Evolutionary conservation across 2,329 filamentous ascomycete species (phyloP), one percentile per base, ranked within the genome.

Genomic region (Penicillium sp.): DNA sequence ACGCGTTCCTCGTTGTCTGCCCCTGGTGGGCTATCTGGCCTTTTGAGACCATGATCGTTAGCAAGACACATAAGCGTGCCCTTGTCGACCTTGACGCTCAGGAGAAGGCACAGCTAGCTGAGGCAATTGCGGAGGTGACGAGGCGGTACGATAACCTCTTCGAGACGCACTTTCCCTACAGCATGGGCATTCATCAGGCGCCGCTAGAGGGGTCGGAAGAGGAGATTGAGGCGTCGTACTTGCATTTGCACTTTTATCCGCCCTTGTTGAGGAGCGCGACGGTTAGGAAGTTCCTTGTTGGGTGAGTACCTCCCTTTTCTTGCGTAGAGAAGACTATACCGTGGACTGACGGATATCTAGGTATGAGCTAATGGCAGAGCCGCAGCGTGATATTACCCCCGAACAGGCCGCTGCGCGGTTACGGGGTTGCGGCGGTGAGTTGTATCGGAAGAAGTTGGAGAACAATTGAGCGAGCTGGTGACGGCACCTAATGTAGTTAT

Each of bases 1-100:
- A 86, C 11, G 84, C 84, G 0, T 99, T 98, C 76, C 81, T 97
- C 47, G 90, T 93, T 0, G 86, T 98, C 17, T 97, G 93, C 72
- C 95, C 95, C 0, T 99, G 95, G 93, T 99, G 95, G 95, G 95
- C 92, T 0, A 85, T 92, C 19, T 99, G 95, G 95, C 95, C 95
- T 0, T 99, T 97, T 65, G 95, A 99, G 82, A 90, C 94, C 51
- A 90, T 99, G 83, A 86, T 99, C 63, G 83, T 97, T 31, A 88
- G 91, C 64, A 96, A 92, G 80, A 83, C 88, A 64, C 93, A 97
- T 76, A 90, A 93, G 68, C 88, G 93, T 47, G 90, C 91, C 1
- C 84, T 99, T 50, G 88, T 97, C 17, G 94, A 99, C 75, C 83
- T 99, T 44, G 86, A 85, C 54, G 83, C 85, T 9, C 79, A 84